Conservation (phyloP, 805 yeast species). For the Yarrowia porcina region DNA sequence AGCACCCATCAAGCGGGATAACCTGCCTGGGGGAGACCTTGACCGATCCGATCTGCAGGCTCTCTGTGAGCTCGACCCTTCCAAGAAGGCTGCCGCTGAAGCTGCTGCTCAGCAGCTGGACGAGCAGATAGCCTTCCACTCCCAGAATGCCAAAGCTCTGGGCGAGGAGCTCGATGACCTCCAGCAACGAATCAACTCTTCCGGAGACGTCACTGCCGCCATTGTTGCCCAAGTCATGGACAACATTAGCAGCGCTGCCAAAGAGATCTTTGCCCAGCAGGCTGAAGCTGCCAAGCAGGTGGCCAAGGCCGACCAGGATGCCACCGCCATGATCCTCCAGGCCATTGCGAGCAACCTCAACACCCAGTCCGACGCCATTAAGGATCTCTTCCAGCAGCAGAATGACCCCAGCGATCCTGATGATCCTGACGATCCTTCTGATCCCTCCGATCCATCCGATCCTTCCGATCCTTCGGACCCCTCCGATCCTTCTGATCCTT, state of each 20-base stretch:
- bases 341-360: background rate
- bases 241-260: background rate
- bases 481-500: too few relatives aligned
- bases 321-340: background rate
- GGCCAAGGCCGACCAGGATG: background rate
- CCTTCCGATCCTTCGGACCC: too few relatives aligned
- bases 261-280: background rate
- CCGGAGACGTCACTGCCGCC: background rate
- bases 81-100: background rate
- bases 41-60: background rate
- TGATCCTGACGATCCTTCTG: background rate
- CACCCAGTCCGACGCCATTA: background rate
- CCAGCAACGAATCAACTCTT: background rate
- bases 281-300: background rate
- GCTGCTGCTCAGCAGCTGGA: background rate
- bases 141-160: background rate
- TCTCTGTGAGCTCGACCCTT: background rate
- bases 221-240: background rate
- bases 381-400: background rate
- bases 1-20: background rate
- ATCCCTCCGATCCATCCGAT: too few relatives aligned
- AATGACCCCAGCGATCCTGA: background rate
- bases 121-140: background rate
- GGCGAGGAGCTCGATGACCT: background rate
- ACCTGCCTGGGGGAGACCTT: background rate